Base-by-base conservation (phyloP, 176 grass and related monocot genomes). In the Musa troglodytarum region DNA sequence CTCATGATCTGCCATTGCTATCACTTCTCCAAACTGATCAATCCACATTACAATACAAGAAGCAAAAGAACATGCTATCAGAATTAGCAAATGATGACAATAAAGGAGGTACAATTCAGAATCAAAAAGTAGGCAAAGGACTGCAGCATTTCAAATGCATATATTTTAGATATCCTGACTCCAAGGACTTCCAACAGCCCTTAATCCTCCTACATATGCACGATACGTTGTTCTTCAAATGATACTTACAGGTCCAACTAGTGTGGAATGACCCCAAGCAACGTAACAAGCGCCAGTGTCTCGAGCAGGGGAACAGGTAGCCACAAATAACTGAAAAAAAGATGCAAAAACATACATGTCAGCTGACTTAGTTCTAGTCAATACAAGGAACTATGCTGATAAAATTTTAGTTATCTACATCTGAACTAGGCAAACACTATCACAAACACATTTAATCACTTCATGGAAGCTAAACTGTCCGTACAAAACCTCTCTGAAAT, bases 251-350 rank as follows among this genome's bases (percentile, higher is more conserved):
- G 96, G 96, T 72, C 91, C 91, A 72, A 94, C 86, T 72, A 99
- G 86, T 64, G 88, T 99, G 49, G 91, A 94, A 65, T 99, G 96
- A 23, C 96, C 88, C 91, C 86, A 95, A 53, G 96, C 88, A 88
- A 84, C 71, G 83, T 92, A 99, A 25, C 86, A 72, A 70, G 96
- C 78, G 79, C 76, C 77, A 19, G 81, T 77, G 74, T 95, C 76
- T 77, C 96, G 88, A 75, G 96, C 85, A 78, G 96, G 88, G 16
- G 62, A 79, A 77, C 96, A 99, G 71, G 91, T 95, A 61, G 91
- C 96, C 17, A 95, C 86, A 85, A 80, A 83, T 76, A 83, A 83
- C 85, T 83, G 77, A 56, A 54, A 88, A 86, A 28, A 86, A 70
- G 81, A 84, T 54, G 26, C 10, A 70, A 86, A n/a, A 43, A 43